Evolutionary conservation across 352 stramenopile species (phyloP).

Genomic region (Pythium monospermum): DNA sequence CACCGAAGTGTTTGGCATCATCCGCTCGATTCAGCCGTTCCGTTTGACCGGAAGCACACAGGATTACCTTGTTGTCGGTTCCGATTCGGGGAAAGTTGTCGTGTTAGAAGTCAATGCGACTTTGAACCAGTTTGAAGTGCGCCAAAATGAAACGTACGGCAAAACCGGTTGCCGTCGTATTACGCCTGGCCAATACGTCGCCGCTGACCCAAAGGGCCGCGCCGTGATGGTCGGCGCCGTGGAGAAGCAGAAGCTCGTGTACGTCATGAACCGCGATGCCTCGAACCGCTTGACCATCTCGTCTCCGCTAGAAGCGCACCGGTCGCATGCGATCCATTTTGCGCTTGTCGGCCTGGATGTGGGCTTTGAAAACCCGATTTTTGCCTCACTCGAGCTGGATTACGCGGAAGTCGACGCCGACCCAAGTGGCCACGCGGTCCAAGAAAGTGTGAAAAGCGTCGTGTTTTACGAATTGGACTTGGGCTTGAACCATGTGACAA

Average conservation of each 20-base stretch:
- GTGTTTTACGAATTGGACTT: constrained; percentile 99
- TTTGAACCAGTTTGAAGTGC: constrained; percentile 66
- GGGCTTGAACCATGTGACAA: constrained; percentile 98
- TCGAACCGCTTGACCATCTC: constrained; percentile 95
- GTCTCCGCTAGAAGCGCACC: constrained; percentile 98
- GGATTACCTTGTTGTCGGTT: constrained; percentile 95
- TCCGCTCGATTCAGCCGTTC: constrained; percentile 92
- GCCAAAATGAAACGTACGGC: constrained; percentile 95
- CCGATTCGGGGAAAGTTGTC: constrained; percentile 94
- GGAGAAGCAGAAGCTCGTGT: constrained; percentile 99
- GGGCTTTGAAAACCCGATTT: constrained; percentile 99
- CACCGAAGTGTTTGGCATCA: constrained; percentile 87
- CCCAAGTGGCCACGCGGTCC: constrained; percentile 55
- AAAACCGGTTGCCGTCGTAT: constrained; percentile 96
- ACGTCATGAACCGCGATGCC: constrained; percentile 97
- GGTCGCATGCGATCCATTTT: constrained; percentile 94
- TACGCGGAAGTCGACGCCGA: constrained; percentile 89
- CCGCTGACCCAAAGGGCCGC: constrained; percentile 95
- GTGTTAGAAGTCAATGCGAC: constrained; percentile 92
- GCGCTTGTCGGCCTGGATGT: constrained; percentile 95
- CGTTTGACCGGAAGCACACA: constrained; percentile 79
- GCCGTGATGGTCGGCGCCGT: constrained; percentile 94
- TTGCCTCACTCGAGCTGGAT: constrained; percentile 95
- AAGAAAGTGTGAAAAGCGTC: constrained; percentile 90
- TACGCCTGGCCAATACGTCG: constrained; percentile 97